phyloP scores from a whole-genome alignment of 805 yeast genomes.

The Yarrowia bubula region DNA sequence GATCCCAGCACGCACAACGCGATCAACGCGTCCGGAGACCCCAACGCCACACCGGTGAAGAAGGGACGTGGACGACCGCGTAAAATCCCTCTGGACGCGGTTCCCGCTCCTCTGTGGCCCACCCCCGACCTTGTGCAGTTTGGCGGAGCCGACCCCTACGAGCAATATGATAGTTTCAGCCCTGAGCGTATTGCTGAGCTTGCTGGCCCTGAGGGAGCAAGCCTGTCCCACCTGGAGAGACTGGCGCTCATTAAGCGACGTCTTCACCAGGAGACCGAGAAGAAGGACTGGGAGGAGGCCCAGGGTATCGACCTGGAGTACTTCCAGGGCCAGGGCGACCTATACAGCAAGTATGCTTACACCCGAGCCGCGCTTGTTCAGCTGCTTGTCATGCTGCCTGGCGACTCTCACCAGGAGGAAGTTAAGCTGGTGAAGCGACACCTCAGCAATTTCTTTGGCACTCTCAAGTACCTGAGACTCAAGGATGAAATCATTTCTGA shows the following conservation, averaged over 20 bases:
- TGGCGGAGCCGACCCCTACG: slow-evolving; percentile 22
- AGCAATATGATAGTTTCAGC: not conserved
- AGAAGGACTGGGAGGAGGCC: slow-evolving; percentile 3
- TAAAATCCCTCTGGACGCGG: not conserved
- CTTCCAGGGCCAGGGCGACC: not conserved
- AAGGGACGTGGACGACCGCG: slow-evolving; percentile 25
- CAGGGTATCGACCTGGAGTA: not conserved
- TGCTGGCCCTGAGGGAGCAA: slow-evolving; percentile 1
- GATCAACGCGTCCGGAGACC: slow-evolving; percentile 12
- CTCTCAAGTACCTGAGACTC: slow-evolving; percentile 6
- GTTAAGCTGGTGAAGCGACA: not conserved
- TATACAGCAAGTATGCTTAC: not conserved
- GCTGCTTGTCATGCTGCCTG: not conserved
- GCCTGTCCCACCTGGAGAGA: not conserved
- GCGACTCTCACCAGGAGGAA: not conserved
- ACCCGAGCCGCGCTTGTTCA: not conserved
- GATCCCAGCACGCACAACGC: not conserved
- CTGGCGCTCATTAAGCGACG: slow-evolving; percentile 19
- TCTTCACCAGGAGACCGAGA: not conserved
- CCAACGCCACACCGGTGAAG: not conserved
- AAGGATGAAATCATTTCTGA: not conserved
- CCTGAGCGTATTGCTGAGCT: not conserved
- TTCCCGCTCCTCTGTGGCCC: not conserved
- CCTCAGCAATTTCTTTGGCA: slow-evolving; percentile 1
- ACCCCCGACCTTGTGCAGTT: slow-evolving; percentile 8